Evolutionary conservation across 306 rosid species (phyloP).

Genomic region (Acacia confusa): DNA sequence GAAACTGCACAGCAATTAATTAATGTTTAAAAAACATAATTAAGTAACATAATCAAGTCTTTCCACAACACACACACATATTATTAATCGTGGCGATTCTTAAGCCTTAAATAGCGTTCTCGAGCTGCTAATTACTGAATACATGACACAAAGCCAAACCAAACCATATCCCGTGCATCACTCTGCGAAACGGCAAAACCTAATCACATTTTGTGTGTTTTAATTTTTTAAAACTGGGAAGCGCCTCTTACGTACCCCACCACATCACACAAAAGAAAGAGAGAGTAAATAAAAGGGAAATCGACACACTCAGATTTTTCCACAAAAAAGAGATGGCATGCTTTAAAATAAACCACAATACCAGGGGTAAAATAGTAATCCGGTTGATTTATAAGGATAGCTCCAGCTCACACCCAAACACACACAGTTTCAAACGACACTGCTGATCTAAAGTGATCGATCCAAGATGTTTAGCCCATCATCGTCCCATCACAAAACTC

Average conservation of each 20-base stretch:
- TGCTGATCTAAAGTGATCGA: neutral
- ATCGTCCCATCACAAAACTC: slow-evolving; percentile 42
- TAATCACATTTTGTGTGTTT: neutral
- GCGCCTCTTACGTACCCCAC: slow-evolving; percentile 38
- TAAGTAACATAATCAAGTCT: neutral
- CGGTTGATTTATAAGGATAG: neutral
- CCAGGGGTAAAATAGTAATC: slow-evolving; percentile 59
- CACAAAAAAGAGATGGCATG: slow-evolving; percentile 44
- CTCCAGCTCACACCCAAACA: neutral
- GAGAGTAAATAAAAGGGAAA: neutral
- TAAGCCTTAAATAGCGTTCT: slow-evolving; percentile 65
- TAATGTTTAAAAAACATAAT: neutral
- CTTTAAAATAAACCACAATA: slow-evolving; percentile 49
- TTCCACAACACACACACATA: neutral
- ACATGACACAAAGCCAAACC: neutral
- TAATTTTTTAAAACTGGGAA: slow-evolving; percentile 35
- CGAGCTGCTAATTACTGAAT: slow-evolving; percentile 27
- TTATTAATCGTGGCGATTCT: slow-evolving; percentile 52
- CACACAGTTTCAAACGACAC: neutral
- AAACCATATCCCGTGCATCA: neutral
- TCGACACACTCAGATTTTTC: slow-evolving; percentile 18
- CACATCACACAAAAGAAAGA: slow-evolving; percentile 32
- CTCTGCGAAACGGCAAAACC: slow-evolving; percentile 11
- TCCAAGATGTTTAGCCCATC: slow-evolving; percentile 54
- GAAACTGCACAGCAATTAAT: slow-evolving; percentile 20